Percentiles rank a stretch among this genome's conserved stretches.
Conservation (phyloP, 768 basidiomycete genomes). For the Suillus cothurnatus region DNA sequence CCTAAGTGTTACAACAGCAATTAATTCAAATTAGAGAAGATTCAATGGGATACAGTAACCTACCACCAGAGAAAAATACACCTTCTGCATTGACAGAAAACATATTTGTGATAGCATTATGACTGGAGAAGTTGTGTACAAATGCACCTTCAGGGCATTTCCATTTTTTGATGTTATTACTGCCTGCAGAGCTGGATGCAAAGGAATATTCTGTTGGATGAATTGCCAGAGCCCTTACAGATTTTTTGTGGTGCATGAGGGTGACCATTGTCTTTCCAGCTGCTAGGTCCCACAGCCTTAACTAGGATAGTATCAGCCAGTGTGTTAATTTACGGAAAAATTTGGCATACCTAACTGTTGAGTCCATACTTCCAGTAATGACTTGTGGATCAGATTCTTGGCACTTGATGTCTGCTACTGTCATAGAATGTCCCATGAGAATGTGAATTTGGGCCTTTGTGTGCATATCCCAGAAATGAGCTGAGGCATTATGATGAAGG, state of each 20-base stretch:
- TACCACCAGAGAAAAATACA: slow-evolving; percentile 96
- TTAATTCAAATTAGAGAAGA: slow-evolving; percentile 3
- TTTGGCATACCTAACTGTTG: slow-evolving; percentile 75
- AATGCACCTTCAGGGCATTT: slow-evolving; percentile 96
- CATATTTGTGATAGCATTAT: slow-evolving; percentile 98
- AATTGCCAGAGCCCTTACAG: slow-evolving; percentile 89
- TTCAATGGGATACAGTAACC: slow-evolving; percentile 24
- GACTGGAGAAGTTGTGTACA: slow-evolving; percentile 95
- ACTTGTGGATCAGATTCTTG: slow-evolving; percentile 98
- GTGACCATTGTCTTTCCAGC: slow-evolving; percentile 97
- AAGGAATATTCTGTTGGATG: slow-evolving; percentile 98
- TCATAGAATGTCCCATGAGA: slow-evolving; percentile 90
- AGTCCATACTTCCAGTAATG: slow-evolving; percentile 98
- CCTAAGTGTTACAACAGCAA: slow-evolving; percentile 42
- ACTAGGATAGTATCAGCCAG: slow-evolving; percentile 7
- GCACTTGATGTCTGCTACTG: slow-evolving; percentile 93
- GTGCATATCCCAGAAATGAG: slow-evolving; percentile 99
- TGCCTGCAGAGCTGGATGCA: slow-evolving; percentile 94
- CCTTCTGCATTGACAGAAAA: slow-evolving; percentile 93
- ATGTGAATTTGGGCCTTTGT: slow-evolving; percentile 96
- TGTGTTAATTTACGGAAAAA: background rate
- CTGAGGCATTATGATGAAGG: slow-evolving; percentile 97
- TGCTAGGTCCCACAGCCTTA: slow-evolving; percentile 93
- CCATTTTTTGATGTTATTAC: slow-evolving; percentile 99
- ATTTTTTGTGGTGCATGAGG: slow-evolving; percentile 99